A percentile compares a stretch with the other conserved stretches of the same genome.
These are phyloP conservation scores for Fraxinus velutina DNA, from an alignment of 305 asterid species.

Conservation along the genomic window DNA sequence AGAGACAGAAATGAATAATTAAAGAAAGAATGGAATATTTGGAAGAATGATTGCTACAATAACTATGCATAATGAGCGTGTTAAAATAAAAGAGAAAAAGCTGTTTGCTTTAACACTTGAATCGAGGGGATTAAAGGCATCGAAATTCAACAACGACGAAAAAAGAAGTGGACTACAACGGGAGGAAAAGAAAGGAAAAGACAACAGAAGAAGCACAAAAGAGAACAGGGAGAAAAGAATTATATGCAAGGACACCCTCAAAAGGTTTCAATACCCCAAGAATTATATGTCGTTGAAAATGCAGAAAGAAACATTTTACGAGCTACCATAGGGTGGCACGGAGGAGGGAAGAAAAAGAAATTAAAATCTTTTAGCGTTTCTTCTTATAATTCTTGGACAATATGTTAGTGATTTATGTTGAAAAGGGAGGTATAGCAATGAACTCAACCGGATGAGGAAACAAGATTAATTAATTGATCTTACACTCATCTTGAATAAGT, in stretches of 20 bases:
- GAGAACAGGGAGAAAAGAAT: background rate
- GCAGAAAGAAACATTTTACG: background rate
- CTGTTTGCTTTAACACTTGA: conserved; percentile 28
- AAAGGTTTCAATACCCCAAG: background rate
- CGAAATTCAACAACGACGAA: conserved; percentile 5
- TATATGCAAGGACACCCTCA: background rate
- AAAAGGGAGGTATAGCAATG: background rate
- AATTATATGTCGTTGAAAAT: background rate
- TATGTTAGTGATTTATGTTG: background rate
- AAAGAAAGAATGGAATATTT: conserved; percentile 28
- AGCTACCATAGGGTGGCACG: background rate
- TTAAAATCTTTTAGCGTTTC: background rate
- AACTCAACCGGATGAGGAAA: background rate
- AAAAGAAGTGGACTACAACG: conserved; percentile 21
- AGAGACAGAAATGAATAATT: background rate
- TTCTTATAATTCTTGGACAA: background rate
- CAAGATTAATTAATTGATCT: background rate
- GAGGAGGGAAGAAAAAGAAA: background rate
- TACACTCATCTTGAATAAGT: too few species aligned
- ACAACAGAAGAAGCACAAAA: conserved; percentile 23
- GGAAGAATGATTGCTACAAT: conserved; percentile 11
- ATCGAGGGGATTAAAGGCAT: conserved; percentile 30
- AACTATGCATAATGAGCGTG: conserved; percentile 25
- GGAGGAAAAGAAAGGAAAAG: conserved; percentile 16
- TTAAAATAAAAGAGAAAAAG: conserved; percentile 29